Base-by-base conservation (phyloP, 768 basidiomycete species). In the Tylopilus rubrobrunneus region DNA sequence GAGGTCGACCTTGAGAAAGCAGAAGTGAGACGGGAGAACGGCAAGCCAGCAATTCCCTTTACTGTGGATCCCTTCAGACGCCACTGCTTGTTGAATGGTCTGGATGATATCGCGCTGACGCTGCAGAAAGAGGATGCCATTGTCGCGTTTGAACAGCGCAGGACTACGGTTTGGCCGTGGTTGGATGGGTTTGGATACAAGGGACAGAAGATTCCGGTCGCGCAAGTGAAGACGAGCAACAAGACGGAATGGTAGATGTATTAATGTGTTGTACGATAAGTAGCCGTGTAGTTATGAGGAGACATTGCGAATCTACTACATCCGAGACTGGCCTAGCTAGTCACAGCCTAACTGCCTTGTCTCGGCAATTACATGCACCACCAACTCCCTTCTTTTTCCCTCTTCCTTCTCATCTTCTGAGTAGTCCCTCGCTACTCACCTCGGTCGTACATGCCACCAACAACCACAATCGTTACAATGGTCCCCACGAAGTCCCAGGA, bases 101-200 rank as follows among this genome's bases (percentile, higher is more conserved):
- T 98, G 59, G 97, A 99, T 69, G 97, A 98, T 65, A 96, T 99
- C 58, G 94, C 88, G 41, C 76, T 99, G 71, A 99, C 97, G 42
- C 76, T 99, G 76, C 85, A 91, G 70, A 86, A 85, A 67, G 84
- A 77, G 31, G 74, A 74, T 10, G 69, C 78, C n/a, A 97, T 99
- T 59, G 76, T 78, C 55, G 61, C 70, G 41, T 99, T 98, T 63
- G 97, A 99, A 79, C 65, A 79, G 64, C 80, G 80, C 62, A 73
- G 97, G 59, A 87, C 84, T 27, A 74, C 82, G 64, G 68, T 75
- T 53, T 98, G 94, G 93, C 90, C 97, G 6, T 99, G 97, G 97
- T 73, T 98, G 68, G 92, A 99, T 66, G 97, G 96, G 34, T 89
- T 96, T 57, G 93, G 93, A 27, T 97, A 93, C 73, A 78, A 85